phyloP scores from a whole-genome alignment of 352 stramenopile genomes.

The Phytophthora ramorum region DNA sequence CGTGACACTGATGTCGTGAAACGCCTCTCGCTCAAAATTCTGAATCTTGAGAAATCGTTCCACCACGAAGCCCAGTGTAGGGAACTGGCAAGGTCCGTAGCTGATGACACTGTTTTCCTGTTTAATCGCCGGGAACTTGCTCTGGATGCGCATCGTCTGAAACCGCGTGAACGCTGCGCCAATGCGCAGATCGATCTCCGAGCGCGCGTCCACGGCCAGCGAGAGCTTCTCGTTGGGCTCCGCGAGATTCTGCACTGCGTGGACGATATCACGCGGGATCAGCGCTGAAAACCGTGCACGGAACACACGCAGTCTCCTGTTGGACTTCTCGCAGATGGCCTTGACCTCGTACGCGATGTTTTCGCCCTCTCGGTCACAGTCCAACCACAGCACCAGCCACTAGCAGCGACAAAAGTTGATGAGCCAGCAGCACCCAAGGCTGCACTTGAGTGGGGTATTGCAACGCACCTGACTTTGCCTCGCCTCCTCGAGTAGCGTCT shows the following conservation, averaged over 20 bases:
- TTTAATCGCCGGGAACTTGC: conserved; percentile 72
- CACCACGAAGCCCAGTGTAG: conserved; percentile 98
- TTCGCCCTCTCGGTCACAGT: conserved; percentile 99
- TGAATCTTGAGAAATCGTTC: conserved; percentile 94
- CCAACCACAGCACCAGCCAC: conserved; percentile 97
- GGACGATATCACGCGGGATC: conserved; percentile 91
- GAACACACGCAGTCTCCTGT: conserved; percentile 77
- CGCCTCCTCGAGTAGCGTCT: conserved; percentile 91
- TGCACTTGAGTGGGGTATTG: not conserved
- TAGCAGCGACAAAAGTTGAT: conserved; percentile 29
- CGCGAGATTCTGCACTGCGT: conserved; percentile 86
- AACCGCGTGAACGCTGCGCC: conserved; percentile 96
- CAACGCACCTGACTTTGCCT: conserved; percentile 69
- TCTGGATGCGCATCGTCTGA: conserved; percentile 94
- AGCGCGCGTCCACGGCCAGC: conserved; percentile 90
- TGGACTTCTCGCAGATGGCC: conserved; percentile 81
- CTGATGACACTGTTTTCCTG: conserved; percentile 93
- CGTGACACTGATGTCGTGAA: conserved; percentile 95
- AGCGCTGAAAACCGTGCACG: conserved; percentile 95
- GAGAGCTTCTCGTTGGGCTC: conserved; percentile 85
- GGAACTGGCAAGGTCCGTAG: conserved; percentile 99
- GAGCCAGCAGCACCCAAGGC: not conserved
- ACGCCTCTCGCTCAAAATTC: conserved; percentile 97
- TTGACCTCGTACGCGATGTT: conserved; percentile 99
- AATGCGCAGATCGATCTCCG: conserved; percentile 96